Evolutionary conservation across 2,329 filamentous ascomycete genomes (phyloP), one percentile per base, ranked within the genome.

Genomic region (Epichloe aotearoae): DNA sequence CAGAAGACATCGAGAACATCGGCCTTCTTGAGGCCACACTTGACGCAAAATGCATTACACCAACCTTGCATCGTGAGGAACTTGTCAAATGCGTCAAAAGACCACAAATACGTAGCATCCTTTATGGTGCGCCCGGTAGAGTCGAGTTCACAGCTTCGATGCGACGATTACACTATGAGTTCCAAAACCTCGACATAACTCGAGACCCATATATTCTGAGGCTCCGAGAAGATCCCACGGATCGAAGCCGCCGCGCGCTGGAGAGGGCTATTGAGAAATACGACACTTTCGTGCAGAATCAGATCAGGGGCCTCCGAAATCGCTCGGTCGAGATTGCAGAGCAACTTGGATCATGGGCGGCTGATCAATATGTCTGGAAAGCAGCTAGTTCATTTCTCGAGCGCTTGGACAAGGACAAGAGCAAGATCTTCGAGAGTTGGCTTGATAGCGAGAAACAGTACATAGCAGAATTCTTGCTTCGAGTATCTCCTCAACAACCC

Each of bases 281-380:
- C 7, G 69, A 75, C 17, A 83, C 79, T 0, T 75, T 70, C 55
- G 68, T 70, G 33, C 74, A 73, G 37, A 69, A 69, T 23, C 77
- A 86, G 55, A 65, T 89, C 56, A 73, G 68, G 50, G 67, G 68
- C 0, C 72, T 89, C 7, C 68, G 69, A 42, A 67, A 69, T 2
- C 77, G 74, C 34, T 71, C 75, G 12, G 45, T 55, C 1, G 71
- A 73, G 14, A 71, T 89, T 1, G 70, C 69, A 20, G 56, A 61
- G 3, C 75, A 84, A 44, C 71, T 89, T 4, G 86, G 86, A 0
- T 56, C 70, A 1, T 90, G 84, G 83, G 83, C 83, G 1, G 75
- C 76, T 0, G 82, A 89, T 46, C 76, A 74, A 47, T 89, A 82
- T 59, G 76, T 89, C 23, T 65, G 65, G 48, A 69, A 68, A 38